These are phyloP conservation scores for Persicaria maculosa DNA, from an alignment of 148 eudicot genomes.

Conservation along the genomic window DNA sequence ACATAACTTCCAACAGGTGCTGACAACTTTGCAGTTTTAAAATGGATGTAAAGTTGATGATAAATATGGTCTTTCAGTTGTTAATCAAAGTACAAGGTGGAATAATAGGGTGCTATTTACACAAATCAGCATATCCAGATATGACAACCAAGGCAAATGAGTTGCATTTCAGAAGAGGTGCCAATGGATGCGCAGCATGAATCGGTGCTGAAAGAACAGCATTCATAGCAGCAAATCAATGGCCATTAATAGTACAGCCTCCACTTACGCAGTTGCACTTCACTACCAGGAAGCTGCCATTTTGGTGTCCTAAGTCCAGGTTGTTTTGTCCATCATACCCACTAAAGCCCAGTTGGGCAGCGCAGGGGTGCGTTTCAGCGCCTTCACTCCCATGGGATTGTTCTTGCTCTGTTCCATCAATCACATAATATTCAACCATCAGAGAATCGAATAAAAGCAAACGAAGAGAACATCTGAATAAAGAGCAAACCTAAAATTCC, in stretches of 20 bases:
- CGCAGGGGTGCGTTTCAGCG: constrained; percentile 12
- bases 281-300: no score
- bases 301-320: background rate
- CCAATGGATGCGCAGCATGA: constrained; percentile 10
- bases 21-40: constrained; percentile 4
- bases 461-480: background rate
- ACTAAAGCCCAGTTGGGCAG: constrained; percentile 4
- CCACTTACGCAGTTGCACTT: background rate
- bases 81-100: background rate
- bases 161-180: background rate
- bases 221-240: background rate
- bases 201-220: background rate
- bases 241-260: background rate
- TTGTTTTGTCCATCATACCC: background rate
- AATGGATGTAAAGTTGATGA: background rate
- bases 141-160: background rate
- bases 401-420: constrained; percentile 14
- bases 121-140: background rate
- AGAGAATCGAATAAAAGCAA: background rate
- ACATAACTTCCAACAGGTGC: constrained; percentile 9
- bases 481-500: background rate
- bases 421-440: background rate
- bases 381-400: constrained; percentile 12
- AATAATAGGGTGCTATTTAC: constrained; percentile 6
- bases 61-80: background rate